A percentile compares a stretch with the other conserved stretches of the same genome.
phyloP scores from a whole-genome alignment of 371 early-diverging fungal species.

The Mucor lusitanicus region DNA sequence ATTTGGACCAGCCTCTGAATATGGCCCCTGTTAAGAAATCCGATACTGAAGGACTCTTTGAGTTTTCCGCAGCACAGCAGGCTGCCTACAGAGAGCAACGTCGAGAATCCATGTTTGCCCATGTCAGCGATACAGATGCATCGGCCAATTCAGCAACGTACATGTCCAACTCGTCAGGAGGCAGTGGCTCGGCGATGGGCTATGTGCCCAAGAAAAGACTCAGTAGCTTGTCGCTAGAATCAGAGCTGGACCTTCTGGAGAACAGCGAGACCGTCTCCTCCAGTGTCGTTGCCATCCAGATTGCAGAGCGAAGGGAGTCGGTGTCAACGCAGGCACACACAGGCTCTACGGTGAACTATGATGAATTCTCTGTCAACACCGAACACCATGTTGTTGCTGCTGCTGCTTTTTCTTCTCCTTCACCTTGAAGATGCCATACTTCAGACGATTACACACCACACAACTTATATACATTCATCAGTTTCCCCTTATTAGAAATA shows the following conservation, averaged over 20 bases:
- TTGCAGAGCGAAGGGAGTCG: too few relatives aligned
- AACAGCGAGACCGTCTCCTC: not conserved
- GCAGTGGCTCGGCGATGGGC: not conserved
- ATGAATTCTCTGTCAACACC: too few relatives aligned
- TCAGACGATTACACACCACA: too few relatives aligned
- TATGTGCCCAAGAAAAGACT: not conserved
- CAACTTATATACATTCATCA: too few relatives aligned
- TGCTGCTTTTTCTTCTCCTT: too few relatives aligned
- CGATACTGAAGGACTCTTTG: not conserved
- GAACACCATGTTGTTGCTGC: too few relatives aligned
- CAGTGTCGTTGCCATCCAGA: too few relatives aligned
- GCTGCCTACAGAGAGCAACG: not conserved
- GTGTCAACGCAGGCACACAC: too few relatives aligned
- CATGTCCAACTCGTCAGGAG: not conserved
- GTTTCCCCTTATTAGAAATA: too few relatives aligned
- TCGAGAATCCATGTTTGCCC: not conserved
- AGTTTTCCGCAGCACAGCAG: not conserved
- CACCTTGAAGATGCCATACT: too few relatives aligned
- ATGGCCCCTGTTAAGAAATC: not conserved
- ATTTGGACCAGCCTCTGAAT: not conserved
- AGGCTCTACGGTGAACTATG: too few relatives aligned
- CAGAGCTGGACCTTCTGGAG: not conserved
- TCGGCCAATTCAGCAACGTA: not conserved
- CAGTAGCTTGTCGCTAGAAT: not conserved
- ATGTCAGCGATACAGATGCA: not conserved